Base-by-base conservation (phyloP, 495 filamentous ascomycete genomes). In the Penicillium ucsense region DNA sequence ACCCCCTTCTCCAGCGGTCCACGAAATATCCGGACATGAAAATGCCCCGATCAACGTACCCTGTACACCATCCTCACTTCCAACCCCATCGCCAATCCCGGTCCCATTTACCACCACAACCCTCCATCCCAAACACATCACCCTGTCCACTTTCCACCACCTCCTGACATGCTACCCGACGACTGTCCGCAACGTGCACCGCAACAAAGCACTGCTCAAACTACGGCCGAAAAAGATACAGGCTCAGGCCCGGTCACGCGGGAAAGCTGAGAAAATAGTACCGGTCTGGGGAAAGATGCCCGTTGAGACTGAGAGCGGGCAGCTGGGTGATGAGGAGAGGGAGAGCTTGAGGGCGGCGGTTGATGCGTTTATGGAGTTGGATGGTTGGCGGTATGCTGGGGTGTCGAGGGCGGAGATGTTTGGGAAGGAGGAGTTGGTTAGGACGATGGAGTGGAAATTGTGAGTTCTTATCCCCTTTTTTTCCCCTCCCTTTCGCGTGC, bases 361-460 rank as follows among this genome's bases (percentile, higher is more conserved):
- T 7, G 45, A 58, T 1, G 54, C 45, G n/a, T 64, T 59, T 33
- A 29, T 61, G 3, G 41, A 52, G 4, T 37, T 71, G 28, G 67
- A 72, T 51, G 35, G 33, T 4, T 68, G 61, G 61, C 55, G 70
- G 33, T 74, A 74, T 54, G 54, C 56, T 31, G 43, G 12, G 4
- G 45, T 72, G 28, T 64, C 67, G 0, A 34, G 7, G 27, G 28
- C 38, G 3, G 40, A 30, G 45, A 44, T 34, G n/a, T 53, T 71
- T 6, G 54, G 46, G 8, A 68, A 66, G 20, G 61, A 63, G 0
- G 68, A 72, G 31, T 28, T 70, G 31, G 39, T 63, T 36, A 46
- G 36, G 32, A 48, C 88, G n/a, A 77, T 88, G 42, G 78, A 85
- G 46, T 90, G 86, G 86, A 90, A 89, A 66, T 63, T 85, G 84